A percentile compares a stretch with the other conserved stretches of the same genome.
Conservation (phyloP, 2,329 filamentous ascomycete genomes). For the Trichoderma koningii region DNA sequence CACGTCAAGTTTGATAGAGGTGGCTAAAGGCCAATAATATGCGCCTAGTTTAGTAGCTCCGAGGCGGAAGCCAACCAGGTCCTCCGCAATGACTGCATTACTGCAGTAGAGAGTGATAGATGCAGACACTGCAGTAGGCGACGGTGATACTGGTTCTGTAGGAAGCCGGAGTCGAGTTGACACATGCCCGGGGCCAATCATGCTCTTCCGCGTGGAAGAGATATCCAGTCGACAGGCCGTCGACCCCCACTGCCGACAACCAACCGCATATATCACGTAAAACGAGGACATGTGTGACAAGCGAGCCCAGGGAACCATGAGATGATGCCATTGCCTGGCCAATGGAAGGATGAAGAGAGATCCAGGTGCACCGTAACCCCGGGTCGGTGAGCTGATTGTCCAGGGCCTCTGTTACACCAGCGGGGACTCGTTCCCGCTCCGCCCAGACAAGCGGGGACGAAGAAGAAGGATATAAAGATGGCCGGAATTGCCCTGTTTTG, state of each 20-base stretch:
- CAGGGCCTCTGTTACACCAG: neutral
- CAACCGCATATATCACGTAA: constrained; percentile 2
- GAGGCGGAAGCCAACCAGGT: neutral
- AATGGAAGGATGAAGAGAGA: neutral
- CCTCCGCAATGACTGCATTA: constrained; percentile 5
- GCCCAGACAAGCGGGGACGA: neutral
- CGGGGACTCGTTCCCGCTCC: neutral
- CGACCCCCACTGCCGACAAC: neutral
- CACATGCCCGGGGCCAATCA: constrained; percentile 6
- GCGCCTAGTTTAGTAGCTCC: neutral
- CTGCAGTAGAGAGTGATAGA: neutral
- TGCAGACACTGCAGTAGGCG: neutral
- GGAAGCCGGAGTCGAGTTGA: neutral
- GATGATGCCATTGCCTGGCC: neutral
- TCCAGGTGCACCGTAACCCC: neutral
- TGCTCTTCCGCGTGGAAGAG: neutral
- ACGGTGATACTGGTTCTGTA: neutral
- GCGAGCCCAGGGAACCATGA: neutral
- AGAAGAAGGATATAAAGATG: neutral
- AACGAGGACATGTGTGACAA: neutral
- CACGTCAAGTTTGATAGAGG: neutral
- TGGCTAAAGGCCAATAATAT: constrained; percentile 9
- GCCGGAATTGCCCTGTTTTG: neutral
- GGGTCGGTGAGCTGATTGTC: neutral
- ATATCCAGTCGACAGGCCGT: neutral